Base-by-base conservation (phyloP, 2,329 filamentous ascomycete genomes). In the Coniochaeta ligniaria region DNA sequence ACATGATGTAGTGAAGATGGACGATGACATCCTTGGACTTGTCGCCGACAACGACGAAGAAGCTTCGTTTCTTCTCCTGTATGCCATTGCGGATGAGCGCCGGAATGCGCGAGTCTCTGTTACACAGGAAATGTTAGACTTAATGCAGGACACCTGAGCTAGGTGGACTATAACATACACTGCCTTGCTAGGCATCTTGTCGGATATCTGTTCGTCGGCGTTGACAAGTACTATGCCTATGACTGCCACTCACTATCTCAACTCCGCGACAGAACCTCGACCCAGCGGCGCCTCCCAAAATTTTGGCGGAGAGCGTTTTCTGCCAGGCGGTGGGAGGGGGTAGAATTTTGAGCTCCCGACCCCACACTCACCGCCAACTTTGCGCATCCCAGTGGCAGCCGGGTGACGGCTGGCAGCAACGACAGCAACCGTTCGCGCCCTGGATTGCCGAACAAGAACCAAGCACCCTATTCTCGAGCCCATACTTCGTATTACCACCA, bases 1-100 rank as follows among this genome's bases (percentile, higher is more conserved):
- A 89, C 81, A 97, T 90, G 71, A 99, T 96, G 71, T 95, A 92
- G 77, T 98, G 93, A 62, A 83, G 83, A 72, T 97, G 87, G 66
- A 98, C 93, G 72, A 99, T 98, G 68, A 94, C 92, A 81, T 99
- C 95, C 75, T 99, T 99, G 66, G 92, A 87, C 61, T 87, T 86
- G 75, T 99, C 92, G 71, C 95, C 95, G 54, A 99, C 94, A 26
- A 99, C 88, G 61, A 99, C 91, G 76, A 99, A 96, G 80, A 99
- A 97, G 78, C 91, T 96, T 75, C 95, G 86, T 80, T 98, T 98
- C 84, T 96, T 97, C 75, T 97, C 92, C 75, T 91, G 91, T 63
- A 93, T 82, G 66, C 90, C 90, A 89, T 96, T 97, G 73, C 88
- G 86, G 71, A 97, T 94, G 68, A 97, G 86, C 74, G 92, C 88